These are phyloP conservation scores for Bisporella sp. DNA, from an alignment of 2,329 filamentous ascomycete species.

Conservation along the genomic window DNA sequence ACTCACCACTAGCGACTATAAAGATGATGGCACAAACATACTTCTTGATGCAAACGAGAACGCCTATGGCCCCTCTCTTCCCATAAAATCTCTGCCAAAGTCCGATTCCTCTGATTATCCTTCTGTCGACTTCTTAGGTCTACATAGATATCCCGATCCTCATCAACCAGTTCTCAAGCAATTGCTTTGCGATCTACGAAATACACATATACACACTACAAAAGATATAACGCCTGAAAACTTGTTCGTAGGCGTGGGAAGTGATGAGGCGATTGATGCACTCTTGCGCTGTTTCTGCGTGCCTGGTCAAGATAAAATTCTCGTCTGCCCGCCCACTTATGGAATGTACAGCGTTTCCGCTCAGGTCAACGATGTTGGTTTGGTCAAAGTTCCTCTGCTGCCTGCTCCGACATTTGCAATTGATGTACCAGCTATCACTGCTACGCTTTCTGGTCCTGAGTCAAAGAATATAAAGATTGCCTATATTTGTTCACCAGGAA, in stretches of 20 bases:
- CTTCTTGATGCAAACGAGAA: conserved; percentile 98
- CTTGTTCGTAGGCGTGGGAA: conserved; percentile 91
- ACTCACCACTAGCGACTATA: conserved; percentile 73
- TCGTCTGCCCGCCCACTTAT: conserved; percentile 94
- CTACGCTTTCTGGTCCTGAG: conserved; percentile 49
- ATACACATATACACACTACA: conserved; percentile 72
- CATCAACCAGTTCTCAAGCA: conserved; percentile 86
- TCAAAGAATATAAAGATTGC: conserved; percentile 72
- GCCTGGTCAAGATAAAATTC: conserved; percentile 80
- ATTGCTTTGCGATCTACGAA: conserved; percentile 78
- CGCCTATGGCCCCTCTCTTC: conserved; percentile 78
- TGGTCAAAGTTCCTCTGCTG: conserved; percentile 80
- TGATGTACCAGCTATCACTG: conserved; percentile 61
- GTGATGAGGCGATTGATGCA: conserved; percentile 94
- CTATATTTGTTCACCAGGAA: conserved; percentile 92
- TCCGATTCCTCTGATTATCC: conserved; percentile 35
- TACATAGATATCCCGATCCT: conserved; percentile 94
- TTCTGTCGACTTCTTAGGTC: conserved; percentile 67
- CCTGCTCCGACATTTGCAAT: conserved; percentile 66
- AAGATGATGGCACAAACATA: conserved; percentile 93
- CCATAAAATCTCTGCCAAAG: conserved; percentile 37
- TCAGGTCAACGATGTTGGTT: conserved; percentile 82
- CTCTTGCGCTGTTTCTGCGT: conserved; percentile 89
- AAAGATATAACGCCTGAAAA: conserved; percentile 71
- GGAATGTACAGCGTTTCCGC: conserved; percentile 97